phyloP scores from a whole-genome alignment of 768 basidiomycete species.

The Panaeolus cyanescens region DNA sequence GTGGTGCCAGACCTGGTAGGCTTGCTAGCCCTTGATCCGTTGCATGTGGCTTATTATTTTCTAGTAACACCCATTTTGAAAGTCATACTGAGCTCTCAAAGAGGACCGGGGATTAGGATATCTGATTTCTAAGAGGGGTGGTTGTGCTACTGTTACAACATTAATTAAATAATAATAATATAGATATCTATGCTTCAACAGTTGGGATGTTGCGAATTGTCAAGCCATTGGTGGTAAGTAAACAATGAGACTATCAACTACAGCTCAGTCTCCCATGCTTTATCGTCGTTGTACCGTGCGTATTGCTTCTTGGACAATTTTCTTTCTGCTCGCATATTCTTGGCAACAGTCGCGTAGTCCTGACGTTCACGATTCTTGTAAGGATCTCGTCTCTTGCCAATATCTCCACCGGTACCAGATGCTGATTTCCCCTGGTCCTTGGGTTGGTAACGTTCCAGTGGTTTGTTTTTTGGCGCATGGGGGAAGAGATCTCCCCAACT shows the following conservation, averaged over 20 bases:
- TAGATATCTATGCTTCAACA: constrained; percentile 7
- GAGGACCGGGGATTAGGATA: constrained; percentile 89
- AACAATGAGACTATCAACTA: neutral
- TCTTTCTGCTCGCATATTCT: constrained; percentile 23
- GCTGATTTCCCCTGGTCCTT: constrained; percentile 27
- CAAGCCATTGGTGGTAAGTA: constrained; percentile 1
- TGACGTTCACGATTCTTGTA: constrained; percentile 18
- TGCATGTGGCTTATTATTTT: constrained; percentile 3
- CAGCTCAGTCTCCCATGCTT: constrained; percentile 19
- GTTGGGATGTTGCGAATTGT: neutral
- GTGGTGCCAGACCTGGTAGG: constrained; percentile 53
- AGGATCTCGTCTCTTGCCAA: constrained; percentile 51
- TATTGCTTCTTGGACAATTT: constrained; percentile 25
- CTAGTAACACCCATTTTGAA: constrained; percentile 76
- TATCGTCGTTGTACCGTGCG: constrained; percentile 31
- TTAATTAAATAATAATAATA: constrained; percentile 11
- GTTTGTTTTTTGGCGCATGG: constrained; percentile 78
- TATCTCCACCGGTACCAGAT: constrained; percentile 43
- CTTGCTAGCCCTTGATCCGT: constrained; percentile 20
- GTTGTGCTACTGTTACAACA: constrained; percentile 11
- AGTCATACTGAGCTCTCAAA: constrained; percentile 81
- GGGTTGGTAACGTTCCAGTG: constrained; percentile 60
- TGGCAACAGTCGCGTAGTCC: constrained; percentile 25
- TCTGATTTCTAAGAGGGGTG: constrained; percentile 61
- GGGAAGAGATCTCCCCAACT: constrained; percentile 96